Base-by-base conservation (phyloP, 2,329 filamentous ascomycete species). In the Neophaeococcomyces aloes region DNA sequence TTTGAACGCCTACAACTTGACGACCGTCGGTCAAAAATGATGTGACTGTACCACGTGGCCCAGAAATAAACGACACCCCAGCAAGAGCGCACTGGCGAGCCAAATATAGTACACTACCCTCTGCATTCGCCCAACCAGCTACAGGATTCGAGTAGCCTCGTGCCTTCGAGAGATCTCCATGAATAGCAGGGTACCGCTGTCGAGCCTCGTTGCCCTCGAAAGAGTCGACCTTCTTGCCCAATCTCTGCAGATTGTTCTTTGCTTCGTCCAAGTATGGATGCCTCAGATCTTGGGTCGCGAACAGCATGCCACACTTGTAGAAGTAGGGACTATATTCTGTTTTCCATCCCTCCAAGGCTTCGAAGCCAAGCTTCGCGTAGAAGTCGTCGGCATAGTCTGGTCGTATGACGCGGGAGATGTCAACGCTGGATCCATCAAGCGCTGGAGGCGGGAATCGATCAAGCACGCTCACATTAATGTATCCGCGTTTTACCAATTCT, bases 381-480 rank as follows among this genome's bases (percentile, higher is more conserved):
- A 79, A 74, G 0, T 76, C 67, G 58, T 89, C 80, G 4, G 84
- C 79, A 59, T 96, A 96, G 69, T 96, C 88, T 27, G 79, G 71
- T 23, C 76, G 70, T 36, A 80, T 68, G 50, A 79, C 78, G 44
- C 76, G 74, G 13, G 73, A 77, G 34, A 67, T 67, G 58, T 80
- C 76, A 47, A 78, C 69, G 50, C 71, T 74, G n/a, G 72, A 71
- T 42, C 70, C 72, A 56, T 79, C 71, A 3, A 71, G 69, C 35
- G 75, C 70, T 14, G 75, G 76, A 46, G 42, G 42, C 8, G 15
- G 21, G 13, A 13, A 44, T 3, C 42, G 42, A 51, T 79, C 76
- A 42, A 80, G 59, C 25, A 80, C 57, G 6, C 73, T 78, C 46
- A 79, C 72, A 37, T 65, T 60, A 17, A 2, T 40, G 21, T 29